phyloP scores from a whole-genome alignment of 2,329 filamentous ascomycete genomes.

The Colletotrichum caudatum region DNA sequence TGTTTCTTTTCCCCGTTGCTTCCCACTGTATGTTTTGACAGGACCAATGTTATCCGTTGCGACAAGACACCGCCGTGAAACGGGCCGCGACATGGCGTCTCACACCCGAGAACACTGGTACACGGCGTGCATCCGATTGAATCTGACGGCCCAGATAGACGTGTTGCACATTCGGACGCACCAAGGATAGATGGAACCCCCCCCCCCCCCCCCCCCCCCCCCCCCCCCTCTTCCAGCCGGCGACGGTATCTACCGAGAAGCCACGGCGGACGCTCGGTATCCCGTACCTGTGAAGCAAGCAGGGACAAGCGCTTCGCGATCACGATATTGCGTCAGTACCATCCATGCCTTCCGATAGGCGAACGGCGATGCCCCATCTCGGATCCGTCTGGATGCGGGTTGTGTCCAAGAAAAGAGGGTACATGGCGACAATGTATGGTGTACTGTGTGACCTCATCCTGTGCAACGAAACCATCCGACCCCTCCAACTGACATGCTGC shows the following conservation, averaged over 20 bases:
- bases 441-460: slow-evolving; percentile 39
- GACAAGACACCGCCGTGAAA: neutral
- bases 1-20: neutral
- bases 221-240: too few species aligned
- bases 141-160: neutral
- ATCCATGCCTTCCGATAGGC: neutral
- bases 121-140: neutral
- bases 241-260: neutral
- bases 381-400: neutral
- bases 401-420: neutral
- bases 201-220: neutral
- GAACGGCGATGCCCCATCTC: neutral
- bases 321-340: neutral
- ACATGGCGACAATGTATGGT: neutral
- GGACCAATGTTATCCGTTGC: neutral
- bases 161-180: neutral
- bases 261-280: neutral
- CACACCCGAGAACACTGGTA: neutral
- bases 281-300: neutral
- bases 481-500: slow-evolving; percentile 4
- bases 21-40: neutral
- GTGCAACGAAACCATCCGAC: neutral
- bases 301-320: neutral
- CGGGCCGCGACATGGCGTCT: neutral
- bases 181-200: neutral